Conservation (phyloP, 257 asterid species). For the Penstemon barbatus region DNA sequence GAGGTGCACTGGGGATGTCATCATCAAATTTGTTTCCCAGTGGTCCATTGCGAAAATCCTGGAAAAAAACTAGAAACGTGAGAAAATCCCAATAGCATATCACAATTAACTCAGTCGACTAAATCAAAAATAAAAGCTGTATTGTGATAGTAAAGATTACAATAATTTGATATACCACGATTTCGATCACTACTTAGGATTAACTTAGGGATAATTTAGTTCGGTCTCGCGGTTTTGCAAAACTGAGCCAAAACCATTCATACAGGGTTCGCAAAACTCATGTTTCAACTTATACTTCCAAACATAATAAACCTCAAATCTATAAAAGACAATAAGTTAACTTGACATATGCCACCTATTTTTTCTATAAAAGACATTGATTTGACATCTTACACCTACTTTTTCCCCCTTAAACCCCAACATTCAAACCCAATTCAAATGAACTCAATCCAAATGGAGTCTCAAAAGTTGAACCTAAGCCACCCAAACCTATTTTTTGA, state of each 20-base stretch:
- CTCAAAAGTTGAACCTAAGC: not conserved
- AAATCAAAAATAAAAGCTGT: not conserved
- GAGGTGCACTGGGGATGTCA: slow-evolving; percentile 88
- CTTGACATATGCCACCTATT: no score
- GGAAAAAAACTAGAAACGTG: slow-evolving; percentile 22
- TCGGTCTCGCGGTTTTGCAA: no score
- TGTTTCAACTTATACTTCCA: not conserved
- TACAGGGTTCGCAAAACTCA: no score
- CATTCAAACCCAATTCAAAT: no score
- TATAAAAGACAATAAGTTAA: not conserved
- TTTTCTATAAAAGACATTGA: no score
- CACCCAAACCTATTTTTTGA: not conserved
- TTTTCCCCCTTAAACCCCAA: no score
- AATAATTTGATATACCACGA: no score
- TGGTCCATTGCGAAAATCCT: slow-evolving; percentile 30
- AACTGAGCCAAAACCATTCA: no score
- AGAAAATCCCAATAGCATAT: slow-evolving; percentile 19
- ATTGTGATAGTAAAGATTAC: not conserved
- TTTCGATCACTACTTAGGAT: no score
- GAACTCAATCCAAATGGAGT: no score
- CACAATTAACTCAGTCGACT: not conserved
- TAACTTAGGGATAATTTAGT: no score
- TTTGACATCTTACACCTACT: no score
- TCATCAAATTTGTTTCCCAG: slow-evolving; percentile 37
- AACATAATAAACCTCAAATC: not conserved